phyloP scores from a whole-genome alignment of 306 rosid genomes.

The Urtica urens region DNA sequence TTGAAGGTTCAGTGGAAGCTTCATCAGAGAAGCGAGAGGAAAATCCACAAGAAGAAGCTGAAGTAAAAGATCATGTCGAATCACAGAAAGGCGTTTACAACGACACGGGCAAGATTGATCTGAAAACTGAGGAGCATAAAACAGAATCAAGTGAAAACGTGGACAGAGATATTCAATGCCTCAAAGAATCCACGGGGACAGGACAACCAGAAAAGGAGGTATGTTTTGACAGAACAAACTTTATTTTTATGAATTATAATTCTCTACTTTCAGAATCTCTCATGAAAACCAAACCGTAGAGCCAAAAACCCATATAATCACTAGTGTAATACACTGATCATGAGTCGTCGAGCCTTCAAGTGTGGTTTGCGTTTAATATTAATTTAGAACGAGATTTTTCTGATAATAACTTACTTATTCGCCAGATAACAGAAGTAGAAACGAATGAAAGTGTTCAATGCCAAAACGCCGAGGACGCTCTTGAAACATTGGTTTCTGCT shows the following conservation, averaged over 20 bases:
- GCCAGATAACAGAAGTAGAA: neutral
- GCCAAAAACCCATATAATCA: too few species aligned
- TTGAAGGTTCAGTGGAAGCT: neutral
- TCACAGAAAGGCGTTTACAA: too few species aligned
- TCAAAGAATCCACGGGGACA: constrained; percentile 7
- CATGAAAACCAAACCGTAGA: too few species aligned
- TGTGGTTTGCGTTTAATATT: neutral
- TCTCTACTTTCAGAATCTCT: too few species aligned
- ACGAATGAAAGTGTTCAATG: too few species aligned
- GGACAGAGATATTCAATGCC: constrained; percentile 5
- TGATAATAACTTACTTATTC: constrained; percentile 13
- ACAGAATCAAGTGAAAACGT: constrained; percentile 13
- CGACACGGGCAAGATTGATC: too few species aligned
- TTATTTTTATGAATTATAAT: too few species aligned
- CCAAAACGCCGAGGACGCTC: constrained; percentile 12
- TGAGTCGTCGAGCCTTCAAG: too few species aligned
- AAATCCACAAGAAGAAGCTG: constrained; percentile 5
- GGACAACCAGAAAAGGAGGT: constrained; percentile 9
- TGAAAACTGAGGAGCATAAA: too few species aligned
- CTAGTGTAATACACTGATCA: too few species aligned
- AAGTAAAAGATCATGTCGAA: too few species aligned
- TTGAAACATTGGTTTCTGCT: constrained; percentile 2
- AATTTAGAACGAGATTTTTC: constrained; percentile 1
- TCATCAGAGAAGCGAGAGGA: neutral
- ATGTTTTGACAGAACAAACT: too few species aligned